Evolutionary conservation across 805 yeast species (phyloP).

Genomic region (Candida cerambycidarum): DNA sequence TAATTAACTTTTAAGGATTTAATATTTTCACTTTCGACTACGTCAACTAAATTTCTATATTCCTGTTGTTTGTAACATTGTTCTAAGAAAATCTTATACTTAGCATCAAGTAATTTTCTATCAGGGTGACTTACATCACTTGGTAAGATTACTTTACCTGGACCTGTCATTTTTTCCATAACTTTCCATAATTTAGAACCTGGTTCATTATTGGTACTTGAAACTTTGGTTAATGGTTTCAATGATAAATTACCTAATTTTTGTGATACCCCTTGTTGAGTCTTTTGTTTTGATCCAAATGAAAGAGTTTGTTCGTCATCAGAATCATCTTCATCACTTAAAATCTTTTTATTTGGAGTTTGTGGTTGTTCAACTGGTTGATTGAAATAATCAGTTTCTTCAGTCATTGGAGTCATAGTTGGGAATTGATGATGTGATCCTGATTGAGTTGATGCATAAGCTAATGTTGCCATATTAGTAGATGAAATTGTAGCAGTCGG

Average conservation of each 20-base stretch:
- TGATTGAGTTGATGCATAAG: conserved; percentile 33
- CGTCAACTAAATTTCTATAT: conserved; percentile 70
- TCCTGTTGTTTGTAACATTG: conserved; percentile 79
- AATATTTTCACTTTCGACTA: conserved; percentile 31
- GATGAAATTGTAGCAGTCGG: conserved; percentile 76
- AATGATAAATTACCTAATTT: conserved; percentile 38
- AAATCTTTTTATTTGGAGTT: conserved; percentile 10
- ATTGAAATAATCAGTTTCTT: conserved; percentile 42
- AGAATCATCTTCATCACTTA: conserved; percentile 25
- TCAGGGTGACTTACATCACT: conserved; percentile 57
- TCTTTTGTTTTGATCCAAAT: conserved; percentile 58
- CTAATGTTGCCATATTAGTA: conserved; percentile 55
- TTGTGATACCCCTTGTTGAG: conserved; percentile 52
- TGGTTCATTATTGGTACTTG: conserved; percentile 25
- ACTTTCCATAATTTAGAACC: conserved; percentile 80
- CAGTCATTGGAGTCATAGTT: conserved; percentile 40
- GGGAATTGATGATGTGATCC: conserved; percentile 31
- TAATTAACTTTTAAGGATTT: conserved; percentile 13
- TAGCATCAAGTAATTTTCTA: conserved; percentile 67
- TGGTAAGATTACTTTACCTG: conserved; percentile 79
- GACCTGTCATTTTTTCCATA: conserved; percentile 82
- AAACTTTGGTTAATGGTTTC: conserved; percentile 39
- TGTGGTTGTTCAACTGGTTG: conserved; percentile 22
- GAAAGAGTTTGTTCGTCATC: conserved; percentile 54
- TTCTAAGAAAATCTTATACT: conserved; percentile 84